These are phyloP conservation scores for Flaveria brownii DNA, from an alignment of 129 eudicot genomes.

Conservation along the genomic window DNA sequence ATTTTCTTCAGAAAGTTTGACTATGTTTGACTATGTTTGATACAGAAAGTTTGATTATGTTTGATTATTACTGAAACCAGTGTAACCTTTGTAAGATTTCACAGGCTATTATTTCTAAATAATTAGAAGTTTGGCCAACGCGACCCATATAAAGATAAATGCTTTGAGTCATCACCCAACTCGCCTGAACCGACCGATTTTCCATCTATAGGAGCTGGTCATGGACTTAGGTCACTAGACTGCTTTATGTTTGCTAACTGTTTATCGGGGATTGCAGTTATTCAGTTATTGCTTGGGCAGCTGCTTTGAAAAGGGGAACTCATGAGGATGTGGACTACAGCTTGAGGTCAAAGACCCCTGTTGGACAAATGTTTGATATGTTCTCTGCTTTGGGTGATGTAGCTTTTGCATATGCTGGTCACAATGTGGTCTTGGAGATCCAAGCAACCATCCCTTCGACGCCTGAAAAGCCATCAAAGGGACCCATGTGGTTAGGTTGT, in stretches of 20 bases:
- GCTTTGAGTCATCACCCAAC: background rate
- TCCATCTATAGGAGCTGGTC: background rate
- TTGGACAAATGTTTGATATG: slow-evolving; percentile 39
- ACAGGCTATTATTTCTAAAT: background rate
- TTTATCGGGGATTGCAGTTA: slow-evolving; percentile 42
- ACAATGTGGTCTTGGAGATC: slow-evolving; percentile 75
- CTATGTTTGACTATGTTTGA: no score
- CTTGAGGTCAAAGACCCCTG: slow-evolving; percentile 30
- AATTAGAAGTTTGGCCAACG: background rate
- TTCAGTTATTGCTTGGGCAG: slow-evolving; percentile 58
- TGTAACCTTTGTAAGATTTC: background rate
- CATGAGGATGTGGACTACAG: slow-evolving; percentile 44
- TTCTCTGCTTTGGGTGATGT: slow-evolving; percentile 65
- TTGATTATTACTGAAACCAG: background rate
- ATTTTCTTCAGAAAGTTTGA: background rate
- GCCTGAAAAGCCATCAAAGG: slow-evolving; percentile 63
- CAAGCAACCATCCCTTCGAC: slow-evolving; percentile 93
- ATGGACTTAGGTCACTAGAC: slow-evolving; percentile 11
- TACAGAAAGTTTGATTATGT: no score
- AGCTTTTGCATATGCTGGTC: slow-evolving; percentile 74
- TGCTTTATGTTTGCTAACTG: background rate
- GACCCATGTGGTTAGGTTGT: slow-evolving; percentile 73
- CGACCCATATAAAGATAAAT: background rate
- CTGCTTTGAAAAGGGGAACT: slow-evolving; percentile 46
- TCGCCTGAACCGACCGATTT: background rate